These are phyloP conservation scores for Backusella australiensis DNA, from an alignment of 192 early-diverging fungal species.

Conservation along the genomic window DNA sequence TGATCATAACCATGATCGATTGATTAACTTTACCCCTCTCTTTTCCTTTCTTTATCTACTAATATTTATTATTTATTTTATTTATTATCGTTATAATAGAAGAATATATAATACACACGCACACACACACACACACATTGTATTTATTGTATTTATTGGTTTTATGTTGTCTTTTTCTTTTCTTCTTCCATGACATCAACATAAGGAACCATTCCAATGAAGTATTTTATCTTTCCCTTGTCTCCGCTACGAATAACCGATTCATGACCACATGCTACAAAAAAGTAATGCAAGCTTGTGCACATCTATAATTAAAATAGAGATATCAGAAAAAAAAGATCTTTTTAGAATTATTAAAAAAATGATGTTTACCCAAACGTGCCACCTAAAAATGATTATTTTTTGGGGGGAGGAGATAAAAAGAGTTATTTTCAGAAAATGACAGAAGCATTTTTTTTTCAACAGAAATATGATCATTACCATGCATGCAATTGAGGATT, in stretches of 20 bases:
- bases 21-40: not conserved
- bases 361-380: not conserved
- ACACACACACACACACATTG: too few relatives aligned
- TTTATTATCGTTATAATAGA: not conserved
- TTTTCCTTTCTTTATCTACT: not conserved
- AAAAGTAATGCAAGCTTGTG: slow-evolving; percentile 31
- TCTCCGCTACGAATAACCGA: not conserved
- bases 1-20: not conserved
- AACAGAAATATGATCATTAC: slow-evolving; percentile 7
- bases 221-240: not conserved
- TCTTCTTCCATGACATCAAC: not conserved
- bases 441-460: not conserved
- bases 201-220: not conserved
- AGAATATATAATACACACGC: too few relatives aligned
- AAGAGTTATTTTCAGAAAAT: not conserved
- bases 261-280: slow-evolving; percentile 21
- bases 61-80: not conserved
- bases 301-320: slow-evolving; percentile 22
- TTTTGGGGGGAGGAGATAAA: not conserved
- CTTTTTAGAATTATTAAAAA: not conserved
- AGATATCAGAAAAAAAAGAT: slow-evolving; percentile 6
- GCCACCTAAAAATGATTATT: not conserved
- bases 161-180: not conserved
- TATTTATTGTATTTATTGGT: too few relatives aligned
- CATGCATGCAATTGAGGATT: slow-evolving; percentile 31